phyloP scores from a whole-genome alignment of 2,329 filamentous ascomycete species.

The Colletotrichum magnum region DNA sequence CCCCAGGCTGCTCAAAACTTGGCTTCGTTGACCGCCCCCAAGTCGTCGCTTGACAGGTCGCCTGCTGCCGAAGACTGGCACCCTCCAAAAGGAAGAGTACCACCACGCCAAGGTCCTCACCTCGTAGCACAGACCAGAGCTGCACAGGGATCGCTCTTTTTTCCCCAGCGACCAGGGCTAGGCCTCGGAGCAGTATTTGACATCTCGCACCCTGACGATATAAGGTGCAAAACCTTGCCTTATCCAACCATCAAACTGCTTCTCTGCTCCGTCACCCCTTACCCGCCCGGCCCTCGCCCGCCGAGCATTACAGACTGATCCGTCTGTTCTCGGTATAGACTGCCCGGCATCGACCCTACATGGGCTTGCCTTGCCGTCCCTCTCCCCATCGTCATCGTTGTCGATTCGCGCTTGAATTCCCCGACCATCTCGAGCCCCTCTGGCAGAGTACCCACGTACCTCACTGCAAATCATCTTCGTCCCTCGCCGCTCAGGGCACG shows the following conservation, averaged over 20 bases:
- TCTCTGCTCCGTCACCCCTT: conserved; percentile 3
- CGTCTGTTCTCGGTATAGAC: conserved; percentile 15
- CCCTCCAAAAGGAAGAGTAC: conserved; percentile 18
- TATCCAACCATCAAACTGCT: conserved; percentile 1
- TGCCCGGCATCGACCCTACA: conserved; percentile 10
- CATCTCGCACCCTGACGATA: conserved; percentile 29
- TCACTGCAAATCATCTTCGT: background rate
- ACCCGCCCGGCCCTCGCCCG: background rate
- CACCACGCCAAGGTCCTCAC: conserved; percentile 29
- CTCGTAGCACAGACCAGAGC: conserved; percentile 38
- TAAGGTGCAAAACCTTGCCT: conserved; percentile 13
- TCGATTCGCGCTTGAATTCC: conserved; percentile 18
- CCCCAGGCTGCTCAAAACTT: conserved; percentile 15
- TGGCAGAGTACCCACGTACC: conserved; percentile 4
- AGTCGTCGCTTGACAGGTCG: conserved; percentile 33
- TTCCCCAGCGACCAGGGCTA: conserved; percentile 12
- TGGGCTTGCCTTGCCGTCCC: conserved; percentile 11
- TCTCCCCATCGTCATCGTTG: conserved; percentile 14
- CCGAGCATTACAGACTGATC: background rate
- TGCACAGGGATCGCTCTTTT: conserved; percentile 31
- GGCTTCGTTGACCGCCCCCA: conserved; percentile 37
- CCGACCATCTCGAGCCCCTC: conserved; percentile 20
- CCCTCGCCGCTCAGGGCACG: conserved; percentile 5
- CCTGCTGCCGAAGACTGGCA: conserved; percentile 32
- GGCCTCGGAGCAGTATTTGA: conserved; percentile 19